Evolutionary conservation across 129 eudicot species (phyloP), one percentile per base, ranked within the genome.

Genomic region (Glebionis coronaria): DNA sequence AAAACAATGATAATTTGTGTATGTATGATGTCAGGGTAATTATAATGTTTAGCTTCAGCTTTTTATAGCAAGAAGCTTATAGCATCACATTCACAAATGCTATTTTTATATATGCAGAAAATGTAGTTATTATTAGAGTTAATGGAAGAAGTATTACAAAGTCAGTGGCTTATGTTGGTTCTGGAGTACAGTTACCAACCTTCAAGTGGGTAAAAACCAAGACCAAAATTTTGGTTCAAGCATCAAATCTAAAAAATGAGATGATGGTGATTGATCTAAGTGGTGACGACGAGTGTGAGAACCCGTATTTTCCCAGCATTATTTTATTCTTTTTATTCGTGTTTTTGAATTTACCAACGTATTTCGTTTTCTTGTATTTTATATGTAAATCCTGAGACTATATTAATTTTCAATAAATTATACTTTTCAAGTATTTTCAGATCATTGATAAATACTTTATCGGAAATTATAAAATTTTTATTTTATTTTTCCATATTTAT

Each of bases 281-380:
- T 51, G 95, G 87, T 14, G 95, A 86, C 27, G 95, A 87, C n/a
- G 76, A 59, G n/a, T n/a, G n/a, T n/a, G n/a, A n/a, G n/a, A n/a
- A n/a, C n/a, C n/a, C n/a, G n/a, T n/a, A n/a, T n/a, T n/a, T n/a
- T n/a, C n/a, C n/a, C n/a, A n/a, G n/a, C n/a, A n/a, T n/a, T n/a
- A n/a, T n/a, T n/a, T n/a, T n/a, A n/a, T n/a, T n/a, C n/a, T n/a
- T n/a, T n/a, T n/a, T n/a, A n/a, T n/a, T n/a, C n/a, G n/a, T n/a
- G n/a, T n/a, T n/a, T n/a, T n/a, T n/a, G n/a, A n/a, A n/a, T n/a
- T n/a, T n/a, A n/a, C n/a, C n/a, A n/a, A n/a, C n/a, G n/a, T n/a
- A n/a, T n/a, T n/a, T n/a, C n/a, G n/a, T n/a, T n/a, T n/a, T n/a
- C n/a, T n/a, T n/a, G n/a, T n/a, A n/a, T n/a, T n/a, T n/a, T n/a